phyloP scores from a whole-genome alignment of 768 basidiomycete species.

The Calvatia gigantea region DNA sequence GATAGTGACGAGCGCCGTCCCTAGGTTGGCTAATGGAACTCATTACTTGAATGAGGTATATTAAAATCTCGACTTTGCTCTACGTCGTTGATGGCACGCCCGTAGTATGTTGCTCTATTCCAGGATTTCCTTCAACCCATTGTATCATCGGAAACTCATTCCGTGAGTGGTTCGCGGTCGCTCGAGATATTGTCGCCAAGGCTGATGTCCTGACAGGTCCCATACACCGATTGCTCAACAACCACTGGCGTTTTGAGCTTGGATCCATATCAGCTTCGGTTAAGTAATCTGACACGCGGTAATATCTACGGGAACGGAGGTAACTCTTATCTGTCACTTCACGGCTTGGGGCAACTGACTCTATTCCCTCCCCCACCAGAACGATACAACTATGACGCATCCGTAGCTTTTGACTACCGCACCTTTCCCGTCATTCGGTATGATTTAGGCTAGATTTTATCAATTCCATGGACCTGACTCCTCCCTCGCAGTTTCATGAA shows the following conservation, averaged over 20 bases:
- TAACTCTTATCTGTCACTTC: constrained; percentile 17
- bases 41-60: constrained; percentile 48
- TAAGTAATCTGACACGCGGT: constrained; percentile 46
- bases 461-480: background rate
- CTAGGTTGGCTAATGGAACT: constrained; percentile 35
- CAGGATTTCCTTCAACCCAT: constrained; percentile 48
- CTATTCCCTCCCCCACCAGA: constrained; percentile 29
- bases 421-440: constrained; percentile 49
- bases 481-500: constrained; percentile 42
- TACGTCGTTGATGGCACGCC: background rate
- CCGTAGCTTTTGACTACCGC: constrained; percentile 48
- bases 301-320: constrained; percentile 55
- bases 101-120: constrained; percentile 47
- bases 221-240: constrained; percentile 60
- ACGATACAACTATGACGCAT: constrained; percentile 54
- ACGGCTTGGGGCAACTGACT: background rate
- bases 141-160: constrained; percentile 45
- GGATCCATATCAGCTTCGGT: constrained; percentile 49
- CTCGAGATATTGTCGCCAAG: background rate
- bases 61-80: background rate
- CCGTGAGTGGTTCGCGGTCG: constrained; percentile 25
- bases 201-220: constrained; percentile 30
- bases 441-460: constrained; percentile 1
- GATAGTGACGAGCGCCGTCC: constrained; percentile 38
- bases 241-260: constrained; percentile 54